These are phyloP conservation scores for Prunus davidiana DNA, from an alignment of 306 rosid species.

Conservation along the genomic window DNA sequence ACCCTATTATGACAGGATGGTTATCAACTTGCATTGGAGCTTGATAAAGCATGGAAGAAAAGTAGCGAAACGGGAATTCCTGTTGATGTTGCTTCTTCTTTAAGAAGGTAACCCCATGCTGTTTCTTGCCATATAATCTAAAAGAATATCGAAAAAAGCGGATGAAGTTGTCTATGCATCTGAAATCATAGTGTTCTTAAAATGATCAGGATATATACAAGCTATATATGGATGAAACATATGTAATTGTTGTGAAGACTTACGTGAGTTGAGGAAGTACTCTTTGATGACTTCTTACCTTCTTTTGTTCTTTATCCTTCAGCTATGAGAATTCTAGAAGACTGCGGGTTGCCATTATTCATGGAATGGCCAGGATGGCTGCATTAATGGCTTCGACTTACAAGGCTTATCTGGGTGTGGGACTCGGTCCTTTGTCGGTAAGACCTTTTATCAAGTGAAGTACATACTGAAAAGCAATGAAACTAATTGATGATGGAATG, in stretches of 20 bases:
- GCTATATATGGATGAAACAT: not conserved
- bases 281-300: not conserved
- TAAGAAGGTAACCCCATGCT: slow-evolving; percentile 48
- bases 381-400: slow-evolving; percentile 95
- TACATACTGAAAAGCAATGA: slow-evolving; percentile 8
- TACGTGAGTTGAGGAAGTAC: not conserved
- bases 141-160: slow-evolving; percentile 2
- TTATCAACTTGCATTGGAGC: slow-evolving; percentile 87
- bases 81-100: slow-evolving; percentile 56
- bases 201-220: not conserved
- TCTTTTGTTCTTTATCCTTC: not conserved
- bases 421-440: slow-evolving; percentile 94
- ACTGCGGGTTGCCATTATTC: slow-evolving; percentile 75
- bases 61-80: slow-evolving; percentile 57
- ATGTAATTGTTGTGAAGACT: not conserved
- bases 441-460: slow-evolving; percentile 1
- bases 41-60: slow-evolving; percentile 61
- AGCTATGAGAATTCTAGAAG: slow-evolving; percentile 78
- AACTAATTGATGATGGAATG: slow-evolving; percentile 8
- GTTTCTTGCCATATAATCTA: slow-evolving; percentile 13
- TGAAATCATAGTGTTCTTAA: not conserved
- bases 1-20: slow-evolving; percentile 59
- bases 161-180: slow-evolving; percentile 3
- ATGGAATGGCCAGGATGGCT: slow-evolving; percentile 99
- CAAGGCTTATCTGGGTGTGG: slow-evolving; percentile 85